Base-by-base conservation (phyloP, 441 rosid species). In the Erodium texanum region DNA sequence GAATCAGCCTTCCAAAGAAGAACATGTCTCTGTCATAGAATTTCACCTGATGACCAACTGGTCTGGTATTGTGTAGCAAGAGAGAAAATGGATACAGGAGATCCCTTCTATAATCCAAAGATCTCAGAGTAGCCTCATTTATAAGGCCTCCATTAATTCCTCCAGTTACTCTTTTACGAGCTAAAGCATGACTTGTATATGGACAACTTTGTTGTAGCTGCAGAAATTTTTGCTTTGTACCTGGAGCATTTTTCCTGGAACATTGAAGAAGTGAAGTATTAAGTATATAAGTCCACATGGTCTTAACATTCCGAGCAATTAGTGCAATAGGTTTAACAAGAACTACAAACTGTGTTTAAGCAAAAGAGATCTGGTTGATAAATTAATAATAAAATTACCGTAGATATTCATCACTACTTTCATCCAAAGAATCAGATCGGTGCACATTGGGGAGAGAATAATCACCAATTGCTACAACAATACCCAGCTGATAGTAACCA, bases 31-130 rank as follows among this genome's bases (percentile, higher is more conserved):
- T 64, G 71, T 68, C 73, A 27, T 27, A 29, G 59, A 48, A 36
- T 75, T n/a, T n/a, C n/a, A 94, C 99, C 99, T 94, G 92, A 79
- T 83, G 85, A 71, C 96, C 97, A 70, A 88, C 82, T 0, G 99
- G 97, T 76, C 93, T 86, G 22, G 93, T 87, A 69, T 94, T 94
- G 77, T 84, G 89, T 76, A 94, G 38, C 71, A 94, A 74, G 45
- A 88, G 93, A 71, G 96, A 88, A 74, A 88, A 72, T 24, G 94
- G 97, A 71, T 83, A 94, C 41, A 89, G 84, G 54, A 82, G 81
- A 72, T 88, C 98, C 80, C 91, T 82, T 73, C 69, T 88, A 76
- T 77, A 87, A 56, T 87, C 90, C 78, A 94, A 75, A 66, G 92
- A 92, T 78, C 77, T 82, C 82, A 94, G 67, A 36, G 91, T 83